These are phyloP conservation scores for Aspergillus ostianus DNA, from an alignment of 495 filamentous ascomycete species.

Conservation along the genomic window DNA sequence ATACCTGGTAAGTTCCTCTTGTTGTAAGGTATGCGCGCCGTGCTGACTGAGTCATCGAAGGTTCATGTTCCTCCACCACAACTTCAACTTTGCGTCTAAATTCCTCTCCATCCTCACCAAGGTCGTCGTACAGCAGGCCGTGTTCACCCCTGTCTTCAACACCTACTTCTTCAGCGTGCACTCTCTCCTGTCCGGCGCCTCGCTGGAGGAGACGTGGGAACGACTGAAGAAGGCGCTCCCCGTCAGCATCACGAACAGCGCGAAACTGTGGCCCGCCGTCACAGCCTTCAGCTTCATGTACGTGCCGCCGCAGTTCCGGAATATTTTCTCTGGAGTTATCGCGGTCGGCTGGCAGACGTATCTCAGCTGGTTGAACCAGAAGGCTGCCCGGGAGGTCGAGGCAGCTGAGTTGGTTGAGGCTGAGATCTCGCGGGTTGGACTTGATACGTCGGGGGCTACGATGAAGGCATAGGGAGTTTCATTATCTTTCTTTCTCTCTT, in stretches of 20 bases:
- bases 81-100: constrained; percentile 79
- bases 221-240: constrained; percentile 76
- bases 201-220: constrained; percentile 59
- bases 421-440: constrained; percentile 10
- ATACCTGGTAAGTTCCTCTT: constrained; percentile 60
- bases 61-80: constrained; percentile 76
- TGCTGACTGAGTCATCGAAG: constrained; percentile 32
- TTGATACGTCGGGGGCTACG: constrained; percentile 17
- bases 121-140: constrained; percentile 74
- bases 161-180: constrained; percentile 91
- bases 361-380: constrained; percentile 75
- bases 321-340: constrained; percentile 71
- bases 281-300: constrained; percentile 87
- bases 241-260: constrained; percentile 69
- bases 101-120: constrained; percentile 68
- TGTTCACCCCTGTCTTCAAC: constrained; percentile 87
- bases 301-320: constrained; percentile 72
- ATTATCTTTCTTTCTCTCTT: background rate
- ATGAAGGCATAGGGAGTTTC: constrained; percentile 24
- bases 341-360: constrained; percentile 94
- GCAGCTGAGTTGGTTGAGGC: constrained; percentile 29
- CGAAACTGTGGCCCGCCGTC: constrained; percentile 88
- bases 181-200: constrained; percentile 57
- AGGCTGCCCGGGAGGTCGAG: constrained; percentile 59
- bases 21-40: background rate